phyloP scores from a whole-genome alignment of 805 yeast genomes.

The Kodamaea leandrae region DNA sequence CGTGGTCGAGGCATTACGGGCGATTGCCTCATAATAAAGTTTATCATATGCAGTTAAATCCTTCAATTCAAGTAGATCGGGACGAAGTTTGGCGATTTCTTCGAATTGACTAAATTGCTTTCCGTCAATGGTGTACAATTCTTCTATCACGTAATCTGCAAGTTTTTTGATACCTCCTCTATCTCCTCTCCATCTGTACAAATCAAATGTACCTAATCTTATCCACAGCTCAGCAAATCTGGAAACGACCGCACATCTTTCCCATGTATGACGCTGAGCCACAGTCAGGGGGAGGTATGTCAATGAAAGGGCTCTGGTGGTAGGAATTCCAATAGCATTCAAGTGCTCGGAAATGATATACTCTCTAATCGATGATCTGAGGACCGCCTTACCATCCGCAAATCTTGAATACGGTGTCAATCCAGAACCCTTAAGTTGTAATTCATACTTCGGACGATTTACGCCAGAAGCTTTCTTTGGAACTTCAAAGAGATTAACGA shows the following conservation, averaged over 20 bases:
- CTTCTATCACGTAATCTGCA: constrained; percentile 69
- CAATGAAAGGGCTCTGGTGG: constrained; percentile 79
- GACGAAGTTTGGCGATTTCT: constrained; percentile 17
- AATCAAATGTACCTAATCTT: constrained; percentile 84
- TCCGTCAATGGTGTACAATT: constrained; percentile 48
- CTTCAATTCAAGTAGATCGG: constrained; percentile 18
- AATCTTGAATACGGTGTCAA: constrained; percentile 88
- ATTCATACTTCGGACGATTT: constrained; percentile 48
- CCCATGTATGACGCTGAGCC: constrained; percentile 71
- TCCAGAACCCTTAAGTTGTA: constrained; percentile 92
- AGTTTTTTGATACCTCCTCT: constrained; percentile 57
- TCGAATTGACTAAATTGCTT: constrained; percentile 29
- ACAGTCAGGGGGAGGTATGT: constrained; percentile 68
- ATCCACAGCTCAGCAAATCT: constrained; percentile 87
- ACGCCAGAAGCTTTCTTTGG: constrained; percentile 28
- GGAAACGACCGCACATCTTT: constrained; percentile 80
- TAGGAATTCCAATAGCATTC: constrained; percentile 77
- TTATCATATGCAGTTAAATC: constrained; percentile 60
- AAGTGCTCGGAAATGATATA: constrained; percentile 81
- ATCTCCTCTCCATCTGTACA: constrained; percentile 72
- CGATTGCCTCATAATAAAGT: constrained; percentile 67
- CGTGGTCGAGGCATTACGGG: constrained; percentile 71
- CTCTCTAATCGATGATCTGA: constrained; percentile 85
- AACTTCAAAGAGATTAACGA: constrained; percentile 73
- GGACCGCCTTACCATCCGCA: constrained; percentile 95